phyloP scores from a whole-genome alignment of 805 yeast species.

The Yarrowia sp. region DNA sequence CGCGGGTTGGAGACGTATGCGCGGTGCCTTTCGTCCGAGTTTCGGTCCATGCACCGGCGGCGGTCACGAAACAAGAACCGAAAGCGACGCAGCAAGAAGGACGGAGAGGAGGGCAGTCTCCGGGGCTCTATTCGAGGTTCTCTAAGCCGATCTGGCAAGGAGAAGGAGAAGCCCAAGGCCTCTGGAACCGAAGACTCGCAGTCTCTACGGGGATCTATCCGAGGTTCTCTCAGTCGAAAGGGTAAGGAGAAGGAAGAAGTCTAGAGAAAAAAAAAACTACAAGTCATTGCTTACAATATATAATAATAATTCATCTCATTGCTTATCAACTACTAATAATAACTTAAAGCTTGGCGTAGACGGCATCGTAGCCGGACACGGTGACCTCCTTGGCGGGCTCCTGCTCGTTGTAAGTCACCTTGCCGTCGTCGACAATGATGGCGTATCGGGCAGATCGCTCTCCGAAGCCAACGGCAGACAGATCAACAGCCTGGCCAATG shows the following conservation, averaged over 20 bases:
- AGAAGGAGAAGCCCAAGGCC: neutral
- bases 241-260: constrained; percentile 13
- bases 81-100: neutral
- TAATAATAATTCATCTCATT: neutral
- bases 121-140: constrained; percentile 1
- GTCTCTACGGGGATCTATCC: neutral
- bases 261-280: neutral
- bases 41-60: neutral
- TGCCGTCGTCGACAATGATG: constrained; percentile 60
- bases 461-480: constrained; percentile 54
- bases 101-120: neutral
- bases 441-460: constrained; percentile 71
- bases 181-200: neutral
- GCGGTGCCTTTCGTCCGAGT: neutral
- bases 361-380: constrained; percentile 49
- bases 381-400: constrained; percentile 47
- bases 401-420: constrained; percentile 50
- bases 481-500: constrained; percentile 58
- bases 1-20: neutral
- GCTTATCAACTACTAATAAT: neutral
- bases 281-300: constrained; percentile 2
- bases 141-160: neutral
- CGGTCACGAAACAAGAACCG: neutral
- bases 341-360: constrained; percentile 40
- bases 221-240: constrained; percentile 5